Conservation (phyloP, 495 filamentous ascomycete species). For the Lasiosphaeria hispida region DNA sequence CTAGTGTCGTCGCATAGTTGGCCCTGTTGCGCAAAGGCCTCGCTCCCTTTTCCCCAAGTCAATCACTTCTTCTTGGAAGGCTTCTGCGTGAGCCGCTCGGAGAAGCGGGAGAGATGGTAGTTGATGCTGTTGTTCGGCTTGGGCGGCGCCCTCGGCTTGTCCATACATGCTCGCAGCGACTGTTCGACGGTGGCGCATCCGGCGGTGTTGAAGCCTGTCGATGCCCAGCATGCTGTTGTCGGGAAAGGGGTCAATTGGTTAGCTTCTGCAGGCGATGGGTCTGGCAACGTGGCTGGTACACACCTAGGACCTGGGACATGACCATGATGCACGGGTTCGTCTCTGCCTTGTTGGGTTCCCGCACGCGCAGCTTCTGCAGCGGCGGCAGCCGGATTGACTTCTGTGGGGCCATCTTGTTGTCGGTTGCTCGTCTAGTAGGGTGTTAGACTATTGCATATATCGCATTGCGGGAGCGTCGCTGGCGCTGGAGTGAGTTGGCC, state of each 20-base stretch:
- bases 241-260: background rate
- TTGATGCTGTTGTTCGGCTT: slow-evolving; percentile 85
- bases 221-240: slow-evolving; percentile 86
- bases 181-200: slow-evolving; percentile 81
- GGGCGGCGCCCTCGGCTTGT: slow-evolving; percentile 66
- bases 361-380: slow-evolving; percentile 77
- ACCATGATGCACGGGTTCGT: slow-evolving; percentile 76
- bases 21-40: background rate
- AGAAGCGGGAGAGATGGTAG: slow-evolving; percentile 86
- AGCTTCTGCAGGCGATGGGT: background rate
- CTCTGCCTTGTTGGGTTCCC: slow-evolving; percentile 71
- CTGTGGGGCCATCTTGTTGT: slow-evolving; percentile 23
- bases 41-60: slow-evolving; percentile 19
- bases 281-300: slow-evolving; percentile 26
- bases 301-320: slow-evolving; percentile 91
- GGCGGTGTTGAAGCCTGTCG: slow-evolving; percentile 66
- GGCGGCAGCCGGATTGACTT: slow-evolving; percentile 81
- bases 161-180: slow-evolving; percentile 89
- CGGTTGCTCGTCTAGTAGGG: background rate
- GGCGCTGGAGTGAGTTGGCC: background rate
- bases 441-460: slow-evolving; percentile 14
- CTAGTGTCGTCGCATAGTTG: background rate
- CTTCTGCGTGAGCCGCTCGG: slow-evolving; percentile 71
- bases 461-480: slow-evolving; percentile 19
- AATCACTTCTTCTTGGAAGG: slow-evolving; percentile 60